Evolutionary conservation across 306 rosid genomes (phyloP).

Genomic region (Nissolia schottii): DNA sequence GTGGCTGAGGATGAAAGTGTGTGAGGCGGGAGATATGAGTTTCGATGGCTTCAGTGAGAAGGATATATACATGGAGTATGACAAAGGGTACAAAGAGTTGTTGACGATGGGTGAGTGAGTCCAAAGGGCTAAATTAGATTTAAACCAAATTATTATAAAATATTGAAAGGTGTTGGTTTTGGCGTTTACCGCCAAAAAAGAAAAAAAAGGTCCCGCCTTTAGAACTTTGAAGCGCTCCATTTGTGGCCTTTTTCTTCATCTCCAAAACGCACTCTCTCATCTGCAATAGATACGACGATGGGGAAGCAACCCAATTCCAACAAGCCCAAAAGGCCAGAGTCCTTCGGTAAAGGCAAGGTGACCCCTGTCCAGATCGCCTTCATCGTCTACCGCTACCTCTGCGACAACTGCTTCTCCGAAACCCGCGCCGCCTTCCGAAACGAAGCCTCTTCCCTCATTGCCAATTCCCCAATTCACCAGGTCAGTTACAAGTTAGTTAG

Average conservation of each 20-base stretch:
- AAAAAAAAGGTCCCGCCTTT: conserved; percentile 50
- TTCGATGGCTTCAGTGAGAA: too few species aligned
- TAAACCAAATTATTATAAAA: too few species aligned
- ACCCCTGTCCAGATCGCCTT: conserved; percentile 75
- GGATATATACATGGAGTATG: too few species aligned
- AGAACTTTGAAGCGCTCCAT: conserved; percentile 5
- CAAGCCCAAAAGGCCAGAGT: conserved; percentile 32
- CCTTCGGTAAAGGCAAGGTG: conserved; percentile 49
- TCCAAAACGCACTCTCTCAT: background rate
- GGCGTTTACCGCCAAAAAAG: conserved; percentile 19
- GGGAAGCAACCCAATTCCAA: conserved; percentile 46
- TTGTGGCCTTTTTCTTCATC: background rate
- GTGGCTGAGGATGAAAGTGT: too few species aligned
- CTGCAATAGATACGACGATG: conserved; percentile 34
- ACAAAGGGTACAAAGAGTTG: too few species aligned
- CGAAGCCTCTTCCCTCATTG: conserved; percentile 67
- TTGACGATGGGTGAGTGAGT: too few species aligned
- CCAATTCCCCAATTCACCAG: conserved; percentile 61
- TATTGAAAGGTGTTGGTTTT: background rate
- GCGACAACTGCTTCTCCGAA: conserved; percentile 49
- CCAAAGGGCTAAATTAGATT: too few species aligned
- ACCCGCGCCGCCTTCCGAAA: conserved; percentile 57
- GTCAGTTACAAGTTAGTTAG: conserved; percentile 25
- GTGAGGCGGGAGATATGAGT: too few species aligned
- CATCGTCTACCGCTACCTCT: conserved; percentile 75